phyloP scores from a whole-genome alignment of 2,329 filamentous ascomycete species.

The Corinectria fuckeliana region DNA sequence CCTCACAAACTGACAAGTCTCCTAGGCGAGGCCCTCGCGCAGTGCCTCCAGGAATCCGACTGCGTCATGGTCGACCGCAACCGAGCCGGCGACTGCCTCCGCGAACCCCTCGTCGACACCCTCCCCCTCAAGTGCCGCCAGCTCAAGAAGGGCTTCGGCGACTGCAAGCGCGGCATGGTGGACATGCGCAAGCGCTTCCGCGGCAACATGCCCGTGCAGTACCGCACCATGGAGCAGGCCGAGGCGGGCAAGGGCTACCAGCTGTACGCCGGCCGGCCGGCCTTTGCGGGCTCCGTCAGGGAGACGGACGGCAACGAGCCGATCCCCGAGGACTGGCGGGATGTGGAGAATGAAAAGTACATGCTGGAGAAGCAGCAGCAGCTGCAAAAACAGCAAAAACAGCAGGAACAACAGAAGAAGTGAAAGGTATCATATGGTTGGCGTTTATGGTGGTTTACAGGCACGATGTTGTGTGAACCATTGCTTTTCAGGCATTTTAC shows the following conservation, averaged over 20 bases:
- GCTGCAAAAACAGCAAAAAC: constrained; percentile 35
- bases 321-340: constrained; percentile 66
- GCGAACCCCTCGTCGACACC: constrained; percentile 78
- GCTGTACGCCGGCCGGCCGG: constrained; percentile 79
- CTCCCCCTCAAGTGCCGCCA: constrained; percentile 91
- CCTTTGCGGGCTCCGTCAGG: constrained; percentile 69
- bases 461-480: background rate
- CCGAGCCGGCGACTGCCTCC: constrained; percentile 85
- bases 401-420: constrained; percentile 36
- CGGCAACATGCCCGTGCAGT: constrained; percentile 85
- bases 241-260: constrained; percentile 69
- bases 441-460: background rate
- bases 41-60: constrained; percentile 95
- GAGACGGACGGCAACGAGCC: constrained; percentile 72
- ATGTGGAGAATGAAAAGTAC: constrained; percentile 69
- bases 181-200: constrained; percentile 99
- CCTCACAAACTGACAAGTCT: constrained; percentile 1
- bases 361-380: constrained; percentile 41
- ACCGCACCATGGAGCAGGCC: constrained; percentile 61
- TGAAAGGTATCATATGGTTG: constrained; percentile 8
- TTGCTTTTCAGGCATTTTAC: background rate
- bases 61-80: constrained; percentile 94
- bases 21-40: constrained; percentile 85
- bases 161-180: constrained; percentile 95
- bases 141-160: constrained; percentile 88